A percentile compares a stretch with the other conserved stretches of the same genome.
These are phyloP conservation scores for Lachnellula cervina DNA, from an alignment of 2,329 filamentous ascomycete genomes.

Conservation along the genomic window DNA sequence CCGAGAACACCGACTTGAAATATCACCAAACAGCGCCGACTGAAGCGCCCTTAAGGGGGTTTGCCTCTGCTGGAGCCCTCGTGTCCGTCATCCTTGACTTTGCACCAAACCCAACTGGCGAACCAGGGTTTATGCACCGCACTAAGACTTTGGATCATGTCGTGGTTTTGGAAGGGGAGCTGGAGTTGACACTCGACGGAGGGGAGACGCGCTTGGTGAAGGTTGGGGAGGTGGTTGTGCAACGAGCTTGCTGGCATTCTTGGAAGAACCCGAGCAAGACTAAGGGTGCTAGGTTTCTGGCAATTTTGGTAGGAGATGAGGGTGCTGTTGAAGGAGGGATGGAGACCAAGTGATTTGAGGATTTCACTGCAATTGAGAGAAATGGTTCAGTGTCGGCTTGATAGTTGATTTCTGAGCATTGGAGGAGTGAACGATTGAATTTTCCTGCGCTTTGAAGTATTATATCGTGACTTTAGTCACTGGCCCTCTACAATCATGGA, in stretches of 20 bases:
- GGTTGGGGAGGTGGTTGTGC: slow-evolving; percentile 36
- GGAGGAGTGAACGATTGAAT: no score
- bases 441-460: no score
- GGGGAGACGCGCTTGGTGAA: slow-evolving; percentile 35
- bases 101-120: slow-evolving; percentile 7
- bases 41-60: neutral
- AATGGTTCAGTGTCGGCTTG: no score
- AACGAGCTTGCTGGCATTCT: slow-evolving; percentile 38
- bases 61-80: slow-evolving; percentile 7
- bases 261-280: slow-evolving; percentile 32
- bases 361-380: no score
- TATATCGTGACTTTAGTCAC: no score
- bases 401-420: no score
- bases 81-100: slow-evolving; percentile 2
- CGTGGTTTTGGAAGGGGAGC: slow-evolving; percentile 35
- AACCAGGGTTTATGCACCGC: slow-evolving; percentile 34
- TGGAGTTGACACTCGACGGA: slow-evolving; percentile 34
- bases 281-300: slow-evolving; percentile 11
- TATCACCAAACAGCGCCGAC: slow-evolving; percentile 2
- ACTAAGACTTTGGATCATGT: slow-evolving; percentile 38
- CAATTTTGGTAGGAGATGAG: slow-evolving; percentile 9
- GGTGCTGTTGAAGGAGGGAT: slow-evolving; percentile 14
- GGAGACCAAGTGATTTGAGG: neutral
- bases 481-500: no score
- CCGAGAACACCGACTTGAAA: slow-evolving; percentile 6